Evolutionary conservation across 2,329 filamentous ascomycete species (phyloP), one percentile per base, ranked within the genome.

Genomic region (Hypocreales sp.): DNA sequence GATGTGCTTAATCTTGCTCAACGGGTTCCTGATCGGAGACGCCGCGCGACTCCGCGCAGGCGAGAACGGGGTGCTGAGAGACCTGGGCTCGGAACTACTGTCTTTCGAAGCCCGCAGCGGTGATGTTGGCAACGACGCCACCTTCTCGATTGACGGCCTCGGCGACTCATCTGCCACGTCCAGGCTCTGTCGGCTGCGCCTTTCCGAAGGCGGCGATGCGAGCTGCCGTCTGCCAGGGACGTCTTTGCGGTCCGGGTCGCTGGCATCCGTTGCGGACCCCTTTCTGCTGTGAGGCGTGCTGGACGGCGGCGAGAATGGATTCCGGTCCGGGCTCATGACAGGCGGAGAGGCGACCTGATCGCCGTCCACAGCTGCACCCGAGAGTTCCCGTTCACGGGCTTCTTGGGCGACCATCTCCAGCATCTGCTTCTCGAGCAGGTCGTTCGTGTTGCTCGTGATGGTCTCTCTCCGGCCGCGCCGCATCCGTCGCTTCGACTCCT

Each of bases 31-130:
- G 0, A 58, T 55, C 17, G 78, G 77, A 6, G 79, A 82, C 3
- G 59, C 57, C 2, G 67, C 61, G 15, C 77, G 66, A 40, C 74
- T 82, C 7, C 59, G 60, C 4, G 63, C 56, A 2, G 73, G 67
- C 4, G 77, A 79, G 7, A 78, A 46, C 31, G 79, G 73, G 36
- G 68, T 61, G 14, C 66, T 65, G 33, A 75, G 65, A 33, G 75
- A 67, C 9, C 63, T 64, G 4, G 71, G 69, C 27, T 76, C 62
- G 2, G 54, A 50, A 39, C 56, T 39, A 40, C 68, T 39, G 40
- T 68, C 50, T 33, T 61, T 45, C 47, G 60, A 37, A 5, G 56
- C 44, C 20, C 55, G 61, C n/a, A 61, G 41, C 15, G 70, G 69
- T 0, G 69, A 73, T 17, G 61, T 48, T 8, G 62, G 60, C 10